phyloP scores from a whole-genome alignment of 345 rosid genomes.

The Euphorbia pulcherrima region DNA sequence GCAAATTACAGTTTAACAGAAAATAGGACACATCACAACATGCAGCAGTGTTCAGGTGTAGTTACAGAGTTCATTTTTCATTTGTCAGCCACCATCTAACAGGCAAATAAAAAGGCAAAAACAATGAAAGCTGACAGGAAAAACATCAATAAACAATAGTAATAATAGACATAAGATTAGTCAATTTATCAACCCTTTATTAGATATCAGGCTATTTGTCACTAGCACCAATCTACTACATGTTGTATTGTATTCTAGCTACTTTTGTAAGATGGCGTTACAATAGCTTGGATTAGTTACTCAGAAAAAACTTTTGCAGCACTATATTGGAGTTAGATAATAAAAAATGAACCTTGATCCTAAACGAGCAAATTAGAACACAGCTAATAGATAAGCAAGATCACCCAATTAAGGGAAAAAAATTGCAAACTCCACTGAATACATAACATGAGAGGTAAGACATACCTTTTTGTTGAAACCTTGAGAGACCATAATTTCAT shows the following conservation, averaged over 20 bases:
- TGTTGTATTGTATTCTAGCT: neutral
- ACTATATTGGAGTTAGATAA: neutral
- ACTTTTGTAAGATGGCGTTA: neutral
- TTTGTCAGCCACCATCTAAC: neutral
- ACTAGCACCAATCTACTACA: too few relatives aligned
- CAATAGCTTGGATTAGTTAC: neutral
- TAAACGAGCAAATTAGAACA: neutral
- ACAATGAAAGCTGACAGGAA: too few relatives aligned
- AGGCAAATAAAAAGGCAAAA: neutral
- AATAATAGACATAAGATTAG: too few relatives aligned
- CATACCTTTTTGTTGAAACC: conserved; percentile 45
- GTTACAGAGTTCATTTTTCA: neutral
- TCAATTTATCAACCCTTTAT: too few relatives aligned
- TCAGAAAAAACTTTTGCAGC: neutral
- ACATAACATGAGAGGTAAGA: neutral
- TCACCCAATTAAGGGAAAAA: neutral
- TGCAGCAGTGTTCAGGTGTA: neutral
- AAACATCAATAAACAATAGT: neutral
- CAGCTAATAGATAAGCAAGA: neutral
- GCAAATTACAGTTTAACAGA: neutral
- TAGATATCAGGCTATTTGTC: too few relatives aligned
- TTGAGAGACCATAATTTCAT: conserved; percentile 45
- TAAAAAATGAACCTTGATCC: neutral
- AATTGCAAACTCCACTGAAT: neutral
- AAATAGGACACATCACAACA: neutral